Base-by-base conservation (phyloP, 2,329 filamentous ascomycete species). In the Hymenoscyphus linearis region DNA sequence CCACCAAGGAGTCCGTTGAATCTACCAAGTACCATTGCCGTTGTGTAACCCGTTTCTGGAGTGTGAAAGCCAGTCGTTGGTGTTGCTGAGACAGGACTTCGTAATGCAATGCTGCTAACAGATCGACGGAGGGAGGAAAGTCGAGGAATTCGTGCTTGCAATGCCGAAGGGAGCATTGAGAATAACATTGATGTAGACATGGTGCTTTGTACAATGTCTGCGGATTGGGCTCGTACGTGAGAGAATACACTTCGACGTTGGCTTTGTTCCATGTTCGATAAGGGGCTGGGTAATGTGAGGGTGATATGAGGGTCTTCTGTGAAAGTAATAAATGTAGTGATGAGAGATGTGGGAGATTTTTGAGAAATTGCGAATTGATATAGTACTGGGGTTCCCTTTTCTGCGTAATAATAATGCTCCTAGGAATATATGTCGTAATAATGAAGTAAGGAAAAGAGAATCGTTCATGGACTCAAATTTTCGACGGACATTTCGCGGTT, bases 131-230 rank as follows among this genome's bases (percentile, higher is more conserved):
- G 72, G 4, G 80, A 83, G 34, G 78, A 77, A 9, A 85, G 74
- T 5, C 76, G 77, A 2, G 80, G 79, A 25, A 85, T 74, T 61
- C 79, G 76, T 37, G 76, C 79, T 67, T 81, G 79, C 4, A 86
- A 74, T 4, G 81, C 76, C 1, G 76, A 74, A 3, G 83, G 82
- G 7, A 85, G 77, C 61, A 85, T 77, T 5, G 78, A 76, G 70
- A 81, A 82, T 16, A 85, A 74, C 62, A 79, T 78, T 25, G 80
- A 81, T 53, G 78, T 73, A 47, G 66, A 55, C 13, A 14, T 55
- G 9, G 35, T 44, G 31, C 25, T 35, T 31, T 18, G 36, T 10
- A 55, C 27, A 40, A 64, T 64, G 18, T 68, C 63, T 18, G 64
- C 56, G 3, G 56, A 58, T 26, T 58, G 40, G 37, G 56, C 34